Evolutionary conservation across 176 grass and related monocot genomes (phyloP).

Genomic region (Aechmea fasciata): DNA sequence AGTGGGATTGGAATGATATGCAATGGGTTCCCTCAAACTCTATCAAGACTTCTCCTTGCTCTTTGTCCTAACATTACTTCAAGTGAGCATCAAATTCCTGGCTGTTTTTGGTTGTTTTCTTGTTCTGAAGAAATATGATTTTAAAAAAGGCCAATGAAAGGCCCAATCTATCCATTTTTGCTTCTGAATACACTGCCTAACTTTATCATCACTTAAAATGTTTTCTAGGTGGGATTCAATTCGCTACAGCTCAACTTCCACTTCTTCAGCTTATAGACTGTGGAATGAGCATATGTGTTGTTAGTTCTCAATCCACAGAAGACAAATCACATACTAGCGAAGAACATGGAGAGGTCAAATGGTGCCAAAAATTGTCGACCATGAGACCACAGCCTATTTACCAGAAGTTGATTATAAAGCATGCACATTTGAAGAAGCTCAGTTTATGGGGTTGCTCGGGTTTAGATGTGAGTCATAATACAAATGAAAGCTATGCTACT

Average conservation of each 20-base stretch:
- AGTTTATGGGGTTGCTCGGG: slow-evolving; percentile 88
- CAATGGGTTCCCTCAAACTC: slow-evolving; percentile 48
- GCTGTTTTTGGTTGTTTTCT: not conserved
- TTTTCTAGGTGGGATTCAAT: slow-evolving; percentile 60
- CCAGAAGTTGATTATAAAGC: slow-evolving; percentile 85
- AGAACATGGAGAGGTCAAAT: slow-evolving; percentile 30
- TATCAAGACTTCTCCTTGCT: slow-evolving; percentile 50
- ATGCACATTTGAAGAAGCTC: slow-evolving; percentile 53
- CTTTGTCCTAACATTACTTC: slow-evolving; percentile 78
- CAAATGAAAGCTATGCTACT: not conserved
- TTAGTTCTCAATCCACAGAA: slow-evolving; percentile 25
- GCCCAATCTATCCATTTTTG: not conserved
- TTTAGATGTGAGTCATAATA: slow-evolving; percentile 39
- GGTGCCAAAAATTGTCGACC: slow-evolving; percentile 25
- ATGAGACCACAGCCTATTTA: slow-evolving; percentile 23
- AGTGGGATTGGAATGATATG: slow-evolving; percentile 79
- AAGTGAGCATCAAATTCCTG: slow-evolving; percentile 38
- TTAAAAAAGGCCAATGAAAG: not conserved
- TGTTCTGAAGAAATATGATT: not conserved
- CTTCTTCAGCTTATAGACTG: slow-evolving; percentile 79
- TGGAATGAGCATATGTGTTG: slow-evolving; percentile 50
- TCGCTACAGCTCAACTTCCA: slow-evolving; percentile 59
- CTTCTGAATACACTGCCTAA: not conserved
- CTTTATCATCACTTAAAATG: not conserved
- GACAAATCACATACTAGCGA: slow-evolving; percentile 29